Evolutionary conservation across 768 basidiomycete genomes (phyloP).

Genomic region (Cystobasidiopsis lactophilus): DNA sequence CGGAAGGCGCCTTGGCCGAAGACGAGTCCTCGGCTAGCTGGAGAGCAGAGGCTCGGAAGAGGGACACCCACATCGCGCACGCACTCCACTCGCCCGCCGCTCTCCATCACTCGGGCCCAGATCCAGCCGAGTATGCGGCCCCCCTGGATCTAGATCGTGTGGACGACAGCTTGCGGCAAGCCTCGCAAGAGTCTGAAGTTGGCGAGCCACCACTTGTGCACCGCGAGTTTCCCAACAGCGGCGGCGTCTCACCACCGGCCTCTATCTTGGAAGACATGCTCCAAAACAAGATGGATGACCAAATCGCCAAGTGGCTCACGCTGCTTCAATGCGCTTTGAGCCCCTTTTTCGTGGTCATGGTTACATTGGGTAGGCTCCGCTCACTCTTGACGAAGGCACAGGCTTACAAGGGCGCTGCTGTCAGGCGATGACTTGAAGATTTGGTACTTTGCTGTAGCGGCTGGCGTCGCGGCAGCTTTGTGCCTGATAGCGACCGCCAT

Average conservation of each 20-base stretch:
- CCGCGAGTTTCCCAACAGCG: too few relatives aligned
- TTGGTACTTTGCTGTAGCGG: slow-evolving; percentile 37
- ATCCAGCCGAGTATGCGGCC: background rate
- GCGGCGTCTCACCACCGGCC: too few relatives aligned
- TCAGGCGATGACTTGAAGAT: slow-evolving; percentile 14
- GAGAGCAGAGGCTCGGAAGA: background rate
- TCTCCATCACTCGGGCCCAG: background rate
- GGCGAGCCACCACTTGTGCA: slow-evolving; percentile 7
- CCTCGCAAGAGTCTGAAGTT: slow-evolving; percentile 1
- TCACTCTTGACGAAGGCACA: too few relatives aligned
- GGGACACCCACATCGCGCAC: slow-evolving; percentile 8
- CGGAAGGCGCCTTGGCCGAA: background rate
- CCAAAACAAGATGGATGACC: slow-evolving; percentile 13
- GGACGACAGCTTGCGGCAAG: background rate
- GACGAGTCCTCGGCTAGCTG: slow-evolving; percentile 1
- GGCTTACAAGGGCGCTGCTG: too few relatives aligned
- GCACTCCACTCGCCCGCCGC: slow-evolving; percentile 11
- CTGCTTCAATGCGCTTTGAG: slow-evolving; percentile 62
- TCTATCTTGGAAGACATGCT: too few relatives aligned
- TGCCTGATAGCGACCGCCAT: slow-evolving; percentile 37
- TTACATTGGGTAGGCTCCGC: slow-evolving; percentile 68
- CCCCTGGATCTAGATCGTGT: background rate
- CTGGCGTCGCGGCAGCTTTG: slow-evolving; percentile 22
- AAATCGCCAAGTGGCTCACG: slow-evolving; percentile 45
- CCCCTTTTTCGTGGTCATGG: slow-evolving; percentile 49